These are phyloP conservation scores for Bisporella sp. DNA, from an alignment of 2,329 filamentous ascomycete genomes.

Conservation along the genomic window DNA sequence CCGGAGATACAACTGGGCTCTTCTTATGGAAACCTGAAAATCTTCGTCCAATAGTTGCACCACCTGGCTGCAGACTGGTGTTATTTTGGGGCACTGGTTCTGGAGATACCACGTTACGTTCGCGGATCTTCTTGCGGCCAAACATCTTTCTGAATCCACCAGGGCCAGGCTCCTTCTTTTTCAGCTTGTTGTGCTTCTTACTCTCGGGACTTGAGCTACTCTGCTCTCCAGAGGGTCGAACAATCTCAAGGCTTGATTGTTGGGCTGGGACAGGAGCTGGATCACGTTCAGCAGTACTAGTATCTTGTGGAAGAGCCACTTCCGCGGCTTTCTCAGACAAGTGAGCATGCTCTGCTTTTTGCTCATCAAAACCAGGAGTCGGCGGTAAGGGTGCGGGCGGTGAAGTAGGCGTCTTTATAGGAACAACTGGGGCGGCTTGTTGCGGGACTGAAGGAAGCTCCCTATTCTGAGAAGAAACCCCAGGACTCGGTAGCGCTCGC, in stretches of 20 bases:
- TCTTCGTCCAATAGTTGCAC: constrained; percentile 27
- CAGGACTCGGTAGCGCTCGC: neutral
- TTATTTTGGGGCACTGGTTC: constrained; percentile 46
- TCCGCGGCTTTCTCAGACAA: constrained; percentile 31
- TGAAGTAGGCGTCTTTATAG: constrained; percentile 30
- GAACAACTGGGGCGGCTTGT: constrained; percentile 30
- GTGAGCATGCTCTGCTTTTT: constrained; percentile 11
- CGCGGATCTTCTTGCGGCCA: constrained; percentile 51
- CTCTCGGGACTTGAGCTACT: constrained; percentile 35
- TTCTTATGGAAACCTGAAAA: constrained; percentile 36
- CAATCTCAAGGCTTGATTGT: constrained; percentile 12
- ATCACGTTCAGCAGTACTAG: constrained; percentile 16
- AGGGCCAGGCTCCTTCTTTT: constrained; percentile 36
- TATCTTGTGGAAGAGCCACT: constrained; percentile 16
- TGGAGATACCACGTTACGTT: constrained; percentile 49
- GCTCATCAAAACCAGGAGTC: constrained; percentile 15
- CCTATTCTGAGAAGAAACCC: constrained; percentile 12
- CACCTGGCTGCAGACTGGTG: constrained; percentile 24
- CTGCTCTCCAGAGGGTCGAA: constrained; percentile 19
- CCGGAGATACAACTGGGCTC: constrained; percentile 16
- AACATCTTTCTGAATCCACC: constrained; percentile 60
- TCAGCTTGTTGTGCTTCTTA: constrained; percentile 44
- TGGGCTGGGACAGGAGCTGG: constrained; percentile 5
- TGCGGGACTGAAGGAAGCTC: constrained; percentile 19
- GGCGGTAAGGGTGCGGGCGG: constrained; percentile 12